phyloP scores from a whole-genome alignment of 805 yeast genomes.

The Candida argentea region DNA sequence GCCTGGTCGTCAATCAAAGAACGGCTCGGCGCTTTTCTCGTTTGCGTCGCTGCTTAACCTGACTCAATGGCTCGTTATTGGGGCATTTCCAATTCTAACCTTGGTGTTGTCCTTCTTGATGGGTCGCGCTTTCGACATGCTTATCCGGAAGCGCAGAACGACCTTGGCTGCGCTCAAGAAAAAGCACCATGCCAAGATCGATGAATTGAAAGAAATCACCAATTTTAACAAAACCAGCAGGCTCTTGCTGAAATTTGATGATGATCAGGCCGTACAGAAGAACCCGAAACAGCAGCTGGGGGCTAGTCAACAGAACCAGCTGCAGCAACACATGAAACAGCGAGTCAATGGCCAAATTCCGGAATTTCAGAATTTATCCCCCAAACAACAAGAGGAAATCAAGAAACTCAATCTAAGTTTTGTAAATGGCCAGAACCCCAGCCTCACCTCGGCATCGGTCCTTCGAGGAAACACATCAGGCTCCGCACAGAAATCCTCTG shows the following conservation, averaged over 20 bases:
- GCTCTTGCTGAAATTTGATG: constrained; percentile 49
- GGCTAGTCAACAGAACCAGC: not conserved
- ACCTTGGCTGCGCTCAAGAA: constrained; percentile 22
- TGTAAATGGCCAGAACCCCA: not conserved
- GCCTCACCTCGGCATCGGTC: too few relatives aligned
- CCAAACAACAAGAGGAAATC: constrained; percentile 2
- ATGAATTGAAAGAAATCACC: constrained; percentile 60
- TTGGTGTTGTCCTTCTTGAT: constrained; percentile 10
- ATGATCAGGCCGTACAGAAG: constrained; percentile 1
- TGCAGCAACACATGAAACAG: not conserved
- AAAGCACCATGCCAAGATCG: constrained; percentile 45
- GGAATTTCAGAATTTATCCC: not conserved
- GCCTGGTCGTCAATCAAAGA: constrained; percentile 10
- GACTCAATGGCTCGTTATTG: constrained; percentile 7
- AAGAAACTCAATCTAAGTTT: constrained; percentile 1
- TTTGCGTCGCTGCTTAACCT: too few relatives aligned
- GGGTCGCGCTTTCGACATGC: constrained; percentile 8
- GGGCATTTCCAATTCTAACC: constrained; percentile 15
- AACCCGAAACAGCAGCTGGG: not conserved
- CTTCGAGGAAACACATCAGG: too few relatives aligned
- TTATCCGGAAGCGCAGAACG: constrained; percentile 13
- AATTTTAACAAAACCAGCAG: constrained; percentile 69
- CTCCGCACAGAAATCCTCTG: not conserved
- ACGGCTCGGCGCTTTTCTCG: constrained; percentile 15
- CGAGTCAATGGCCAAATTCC: not conserved